These are phyloP conservation scores for Tricholoma sp. DNA, from an alignment of 768 basidiomycete genomes.

Conservation along the genomic window DNA sequence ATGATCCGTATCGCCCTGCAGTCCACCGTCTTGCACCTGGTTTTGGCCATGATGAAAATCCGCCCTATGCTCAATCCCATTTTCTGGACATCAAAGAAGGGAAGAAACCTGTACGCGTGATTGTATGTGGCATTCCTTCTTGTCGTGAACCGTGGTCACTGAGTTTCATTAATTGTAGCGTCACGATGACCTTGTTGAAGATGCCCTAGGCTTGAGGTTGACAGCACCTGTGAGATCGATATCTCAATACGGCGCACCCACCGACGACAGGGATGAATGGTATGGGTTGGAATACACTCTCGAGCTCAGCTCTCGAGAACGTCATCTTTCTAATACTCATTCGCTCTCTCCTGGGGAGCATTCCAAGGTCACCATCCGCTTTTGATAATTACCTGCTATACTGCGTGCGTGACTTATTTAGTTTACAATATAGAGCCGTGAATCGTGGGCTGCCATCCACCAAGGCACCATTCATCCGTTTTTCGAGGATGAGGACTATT, in stretches of 20 bases:
- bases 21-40: not conserved
- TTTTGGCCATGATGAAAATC: slow-evolving; percentile 10
- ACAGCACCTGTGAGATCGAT: not conserved
- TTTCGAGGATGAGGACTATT: slow-evolving; percentile 36
- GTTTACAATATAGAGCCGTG: slow-evolving; percentile 29
- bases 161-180: not conserved
- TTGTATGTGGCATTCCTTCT: slow-evolving; percentile 15
- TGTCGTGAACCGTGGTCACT: not conserved
- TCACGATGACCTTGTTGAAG: slow-evolving; percentile 15
- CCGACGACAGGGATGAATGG: slow-evolving; percentile 29
- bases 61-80: slow-evolving; percentile 11
- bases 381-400: not conserved
- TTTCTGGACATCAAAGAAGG: slow-evolving; percentile 33
- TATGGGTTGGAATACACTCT: slow-evolving; percentile 39
- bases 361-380: slow-evolving; percentile 27
- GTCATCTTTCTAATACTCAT: slow-evolving; percentile 25
- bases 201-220: slow-evolving; percentile 2
- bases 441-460: slow-evolving; percentile 41
- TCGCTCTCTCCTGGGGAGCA: slow-evolving; percentile 31
- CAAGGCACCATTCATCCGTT: slow-evolving; percentile 31
- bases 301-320: slow-evolving; percentile 35
- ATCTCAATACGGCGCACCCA: not conserved
- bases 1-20: slow-evolving; percentile 8
- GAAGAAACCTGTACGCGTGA: slow-evolving; percentile 29
- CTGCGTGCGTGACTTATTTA: not conserved